A percentile compares a stretch with the other conserved stretches of the same genome.
phyloP scores from a whole-genome alignment of 1,284 basidiomycete species.

The Prillingera fragicola region DNA sequence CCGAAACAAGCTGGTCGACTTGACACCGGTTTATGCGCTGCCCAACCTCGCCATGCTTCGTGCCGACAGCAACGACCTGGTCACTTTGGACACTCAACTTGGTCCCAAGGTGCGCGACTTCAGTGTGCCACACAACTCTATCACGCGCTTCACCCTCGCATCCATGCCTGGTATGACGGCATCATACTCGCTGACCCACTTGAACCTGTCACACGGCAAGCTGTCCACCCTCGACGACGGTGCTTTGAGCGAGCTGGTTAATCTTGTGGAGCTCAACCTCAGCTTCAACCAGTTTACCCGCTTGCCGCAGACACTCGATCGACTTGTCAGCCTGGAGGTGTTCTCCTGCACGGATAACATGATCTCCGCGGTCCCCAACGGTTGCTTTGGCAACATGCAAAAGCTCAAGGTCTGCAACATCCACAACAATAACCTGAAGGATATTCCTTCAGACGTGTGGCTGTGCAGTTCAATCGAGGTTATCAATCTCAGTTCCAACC shows the following conservation, averaged over 20 bases:
- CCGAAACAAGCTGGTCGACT: constrained; percentile 71
- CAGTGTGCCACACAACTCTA: constrained; percentile 50
- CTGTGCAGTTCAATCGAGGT: constrained; percentile 66
- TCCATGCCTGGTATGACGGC: constrained; percentile 55
- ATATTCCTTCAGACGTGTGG: constrained; percentile 77
- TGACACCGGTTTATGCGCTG: constrained; percentile 63
- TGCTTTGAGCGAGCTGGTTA: constrained; percentile 64
- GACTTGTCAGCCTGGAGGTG: constrained; percentile 62
- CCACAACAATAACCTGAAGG: constrained; percentile 84
- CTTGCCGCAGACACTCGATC: constrained; percentile 74
- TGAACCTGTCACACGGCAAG: constrained; percentile 88
- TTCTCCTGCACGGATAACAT: constrained; percentile 89
- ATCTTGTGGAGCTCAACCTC: constrained; percentile 66
- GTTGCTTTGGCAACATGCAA: constrained; percentile 65
- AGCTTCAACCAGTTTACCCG: constrained; percentile 83
- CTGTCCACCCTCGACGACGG: constrained; percentile 75
- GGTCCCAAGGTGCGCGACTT: constrained; percentile 57
- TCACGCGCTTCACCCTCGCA: constrained; percentile 66
- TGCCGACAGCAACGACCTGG: constrained; percentile 75
- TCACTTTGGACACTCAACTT: constrained; percentile 69
- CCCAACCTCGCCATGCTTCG: constrained; percentile 63
- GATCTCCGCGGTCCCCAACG: constrained; percentile 68
- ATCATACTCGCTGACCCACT: constrained; percentile 64
- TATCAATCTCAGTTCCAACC: constrained; percentile 86
- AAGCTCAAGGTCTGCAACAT: constrained; percentile 74